Evolutionary conservation across 2,329 filamentous ascomycete genomes (phyloP).

Genomic region (Xylariaceae sp.): DNA sequence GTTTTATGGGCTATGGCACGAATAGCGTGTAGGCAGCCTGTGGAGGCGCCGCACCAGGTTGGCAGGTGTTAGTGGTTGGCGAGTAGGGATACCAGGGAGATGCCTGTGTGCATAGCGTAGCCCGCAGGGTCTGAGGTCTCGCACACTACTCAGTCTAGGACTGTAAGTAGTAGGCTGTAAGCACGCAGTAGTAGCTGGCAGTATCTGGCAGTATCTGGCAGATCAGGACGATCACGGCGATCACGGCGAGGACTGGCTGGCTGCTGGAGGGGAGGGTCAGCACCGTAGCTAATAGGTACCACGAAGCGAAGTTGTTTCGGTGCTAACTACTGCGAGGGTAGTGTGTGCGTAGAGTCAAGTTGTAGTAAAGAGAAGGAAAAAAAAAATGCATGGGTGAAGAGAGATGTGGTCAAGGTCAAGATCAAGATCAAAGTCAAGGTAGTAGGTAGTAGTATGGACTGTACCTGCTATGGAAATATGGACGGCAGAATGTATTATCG

Average conservation of each 20-base stretch:
- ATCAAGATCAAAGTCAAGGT: no score
- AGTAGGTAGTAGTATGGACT: no score
- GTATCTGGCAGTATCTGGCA: no score
- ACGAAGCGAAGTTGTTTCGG: neutral
- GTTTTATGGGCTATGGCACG: neutral
- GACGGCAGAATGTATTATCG: no score
- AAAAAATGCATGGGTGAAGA: no score
- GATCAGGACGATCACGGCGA: no score
- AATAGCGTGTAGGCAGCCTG: conserved; percentile 3
- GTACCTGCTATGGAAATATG: no score
- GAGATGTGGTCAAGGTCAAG: no score
- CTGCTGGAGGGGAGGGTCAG: neutral
- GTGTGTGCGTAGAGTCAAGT: neutral
- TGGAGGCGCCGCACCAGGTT: neutral
- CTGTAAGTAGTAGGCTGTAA: neutral
- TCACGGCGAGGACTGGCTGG: neutral
- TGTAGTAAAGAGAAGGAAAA: no score
- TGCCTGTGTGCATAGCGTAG: neutral
- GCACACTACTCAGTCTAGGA: no score
- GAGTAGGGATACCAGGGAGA: neutral
- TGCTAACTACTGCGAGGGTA: neutral
- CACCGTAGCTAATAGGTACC: neutral
- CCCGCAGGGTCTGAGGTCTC: no score
- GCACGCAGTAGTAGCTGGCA: neutral
- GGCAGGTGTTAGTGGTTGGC: neutral